A percentile compares a stretch with the other conserved stretches of the same genome.
These are phyloP conservation scores for Pseudogymnoascus sp. DNA, from an alignment of 2,329 filamentous ascomycete species.

Conservation along the genomic window DNA sequence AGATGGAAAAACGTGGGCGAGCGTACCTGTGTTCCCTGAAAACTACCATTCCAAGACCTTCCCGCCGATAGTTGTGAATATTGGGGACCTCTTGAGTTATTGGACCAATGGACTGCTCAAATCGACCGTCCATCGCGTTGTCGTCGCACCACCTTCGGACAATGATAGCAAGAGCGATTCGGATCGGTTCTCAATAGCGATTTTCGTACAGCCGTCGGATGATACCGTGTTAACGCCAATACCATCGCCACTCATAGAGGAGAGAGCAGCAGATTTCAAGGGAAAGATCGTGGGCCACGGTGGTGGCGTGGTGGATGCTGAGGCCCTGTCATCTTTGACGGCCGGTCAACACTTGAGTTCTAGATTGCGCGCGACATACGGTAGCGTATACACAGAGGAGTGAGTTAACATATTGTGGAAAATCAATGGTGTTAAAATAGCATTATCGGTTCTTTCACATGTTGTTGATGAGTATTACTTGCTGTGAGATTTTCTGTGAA, in stretches of 20 bases:
- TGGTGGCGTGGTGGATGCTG: slow-evolving; percentile 26
- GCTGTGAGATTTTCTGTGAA: too few species aligned
- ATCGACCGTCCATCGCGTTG: slow-evolving; percentile 82
- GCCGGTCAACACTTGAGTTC: slow-evolving; percentile 59
- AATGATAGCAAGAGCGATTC: slow-evolving; percentile 34
- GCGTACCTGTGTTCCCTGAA: slow-evolving; percentile 62
- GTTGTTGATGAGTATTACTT: neutral
- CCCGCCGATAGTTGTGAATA: slow-evolving; percentile 67
- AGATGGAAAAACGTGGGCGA: slow-evolving; percentile 48
- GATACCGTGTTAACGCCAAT: slow-evolving; percentile 49
- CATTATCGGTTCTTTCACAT: neutral
- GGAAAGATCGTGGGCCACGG: neutral
- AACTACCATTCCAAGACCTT: slow-evolving; percentile 39
- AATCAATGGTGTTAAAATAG: neutral
- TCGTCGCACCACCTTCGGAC: slow-evolving; percentile 55
- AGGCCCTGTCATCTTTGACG: slow-evolving; percentile 50
- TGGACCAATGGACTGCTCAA: slow-evolving; percentile 88
- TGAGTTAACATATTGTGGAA: neutral
- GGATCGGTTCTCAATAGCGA: slow-evolving; percentile 60
- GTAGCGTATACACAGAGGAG: slow-evolving; percentile 46
- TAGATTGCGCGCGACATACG: slow-evolving; percentile 54
- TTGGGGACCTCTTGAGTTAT: slow-evolving; percentile 69
- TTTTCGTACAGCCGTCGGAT: slow-evolving; percentile 60
- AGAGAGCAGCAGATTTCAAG: slow-evolving; percentile 25
- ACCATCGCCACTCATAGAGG: slow-evolving; percentile 52